A percentile compares a stretch with the other conserved stretches of the same genome.
phyloP scores from a whole-genome alignment of 495 filamentous ascomycete genomes.

The Penicillium pancosmium region DNA sequence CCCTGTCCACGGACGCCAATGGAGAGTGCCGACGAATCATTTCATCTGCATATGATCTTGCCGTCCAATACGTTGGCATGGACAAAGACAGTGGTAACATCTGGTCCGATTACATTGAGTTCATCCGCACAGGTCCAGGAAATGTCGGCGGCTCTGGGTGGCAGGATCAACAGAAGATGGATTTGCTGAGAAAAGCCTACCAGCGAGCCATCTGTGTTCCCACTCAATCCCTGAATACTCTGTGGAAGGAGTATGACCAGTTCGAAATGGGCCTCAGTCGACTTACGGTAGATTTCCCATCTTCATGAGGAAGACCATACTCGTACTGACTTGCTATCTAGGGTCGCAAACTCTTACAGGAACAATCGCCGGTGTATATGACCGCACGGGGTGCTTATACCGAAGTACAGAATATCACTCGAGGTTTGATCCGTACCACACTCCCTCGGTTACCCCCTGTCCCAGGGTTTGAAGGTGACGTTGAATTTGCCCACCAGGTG shows the following conservation, averaged over 20 bases:
- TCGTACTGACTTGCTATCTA: slow-evolving; percentile 36
- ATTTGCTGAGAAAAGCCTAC: slow-evolving; percentile 84
- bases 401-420: slow-evolving; percentile 80
- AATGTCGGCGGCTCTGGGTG: slow-evolving; percentile 80
- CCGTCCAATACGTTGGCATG: slow-evolving; percentile 83
- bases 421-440: slow-evolving; percentile 74
- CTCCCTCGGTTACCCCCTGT: slow-evolving; percentile 83
- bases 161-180: slow-evolving; percentile 99
- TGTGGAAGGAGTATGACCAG: slow-evolving; percentile 97
- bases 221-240: slow-evolving; percentile 70
- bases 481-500: slow-evolving; percentile 84
- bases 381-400: slow-evolving; percentile 84
- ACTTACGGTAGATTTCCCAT: slow-evolving; percentile 59
- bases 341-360: slow-evolving; percentile 92
- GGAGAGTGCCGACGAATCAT: slow-evolving; percentile 76
- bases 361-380: slow-evolving; percentile 90
- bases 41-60: slow-evolving; percentile 84
- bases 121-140: slow-evolving; percentile 84
- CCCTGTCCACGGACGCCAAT: slow-evolving; percentile 76
- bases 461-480: slow-evolving; percentile 81
- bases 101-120: slow-evolving; percentile 92
- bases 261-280: slow-evolving; percentile 95
- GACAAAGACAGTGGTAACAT: slow-evolving; percentile 90
- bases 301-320: slow-evolving; percentile 12
- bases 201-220: slow-evolving; percentile 86